Percentiles rank a stretch among this genome's conserved stretches.
Evolutionary conservation across 75 land plant genomes (phyloP).

Genomic region (Pinus albicaulis): DNA sequence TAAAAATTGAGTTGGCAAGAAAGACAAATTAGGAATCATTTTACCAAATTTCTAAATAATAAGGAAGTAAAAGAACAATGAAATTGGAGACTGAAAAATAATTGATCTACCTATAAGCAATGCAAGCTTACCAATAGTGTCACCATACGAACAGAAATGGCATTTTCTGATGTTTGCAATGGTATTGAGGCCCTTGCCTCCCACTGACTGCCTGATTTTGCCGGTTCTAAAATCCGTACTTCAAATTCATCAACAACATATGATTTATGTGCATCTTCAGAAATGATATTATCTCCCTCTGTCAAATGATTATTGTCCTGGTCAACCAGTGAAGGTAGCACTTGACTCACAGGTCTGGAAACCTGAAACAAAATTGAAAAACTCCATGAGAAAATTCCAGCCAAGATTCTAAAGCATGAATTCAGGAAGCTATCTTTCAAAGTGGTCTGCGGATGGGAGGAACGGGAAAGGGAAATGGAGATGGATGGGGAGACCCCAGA

Average conservation of each 20-base stretch:
- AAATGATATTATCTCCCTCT: slow-evolving; percentile 47
- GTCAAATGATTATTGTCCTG: slow-evolving; percentile 52
- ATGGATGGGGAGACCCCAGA: too few relatives aligned
- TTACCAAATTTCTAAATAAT: neutral
- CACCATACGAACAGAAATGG: slow-evolving; percentile 85
- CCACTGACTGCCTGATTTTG: slow-evolving; percentile 78
- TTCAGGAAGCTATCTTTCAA: too few relatives aligned
- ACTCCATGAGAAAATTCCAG: neutral
- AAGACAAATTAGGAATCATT: neutral
- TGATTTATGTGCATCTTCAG: slow-evolving; percentile 67
- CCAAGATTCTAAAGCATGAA: neutral
- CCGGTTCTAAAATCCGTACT: slow-evolving; percentile 84
- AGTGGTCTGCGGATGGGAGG: too few relatives aligned
- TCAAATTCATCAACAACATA: slow-evolving; percentile 91
- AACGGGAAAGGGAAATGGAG: too few relatives aligned
- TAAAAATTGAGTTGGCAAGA: slow-evolving; percentile 1
- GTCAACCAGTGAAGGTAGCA: slow-evolving; percentile 62
- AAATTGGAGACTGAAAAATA: neutral
- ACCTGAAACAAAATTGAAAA: slow-evolving; percentile 67
- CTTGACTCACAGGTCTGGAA: slow-evolving; percentile 65
- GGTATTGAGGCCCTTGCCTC: slow-evolving; percentile 73
- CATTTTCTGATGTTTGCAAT: slow-evolving; percentile 92
- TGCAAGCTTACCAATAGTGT: slow-evolving; percentile 63
- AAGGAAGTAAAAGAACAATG: neutral
- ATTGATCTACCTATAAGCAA: neutral